phyloP scores from a whole-genome alignment of 164 flowering plant genomes.

The Tetracentron sinense region DNA sequence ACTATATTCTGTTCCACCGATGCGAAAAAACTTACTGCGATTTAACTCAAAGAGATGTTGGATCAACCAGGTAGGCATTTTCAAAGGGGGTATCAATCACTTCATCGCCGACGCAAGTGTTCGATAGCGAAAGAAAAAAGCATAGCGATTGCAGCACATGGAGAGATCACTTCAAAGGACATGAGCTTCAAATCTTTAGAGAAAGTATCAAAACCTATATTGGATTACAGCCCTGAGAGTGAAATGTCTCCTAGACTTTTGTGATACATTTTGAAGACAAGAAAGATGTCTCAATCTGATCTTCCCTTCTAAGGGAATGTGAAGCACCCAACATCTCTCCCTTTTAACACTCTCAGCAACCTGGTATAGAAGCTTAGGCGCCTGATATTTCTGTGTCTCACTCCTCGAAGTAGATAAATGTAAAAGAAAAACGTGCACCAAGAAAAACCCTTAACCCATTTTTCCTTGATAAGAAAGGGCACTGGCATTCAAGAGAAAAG shows the following conservation, averaged over 20 bases:
- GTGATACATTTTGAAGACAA: not conserved
- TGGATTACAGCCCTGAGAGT: not conserved
- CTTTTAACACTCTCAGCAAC: not conserved
- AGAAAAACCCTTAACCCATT: not conserved
- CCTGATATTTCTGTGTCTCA: not conserved
- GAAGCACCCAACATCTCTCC: not conserved
- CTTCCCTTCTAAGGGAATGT: not conserved
- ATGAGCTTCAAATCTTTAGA: not conserved
- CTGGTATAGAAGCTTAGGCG: not conserved
- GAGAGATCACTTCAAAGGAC: not conserved
- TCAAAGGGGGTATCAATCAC: conserved; percentile 26
- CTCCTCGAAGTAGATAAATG: not conserved
- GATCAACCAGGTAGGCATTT: no score
- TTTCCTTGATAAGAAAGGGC: not conserved
- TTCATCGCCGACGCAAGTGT: not conserved
- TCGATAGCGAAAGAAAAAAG: not conserved
- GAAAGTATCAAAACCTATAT: not conserved
- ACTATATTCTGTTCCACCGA: no score
- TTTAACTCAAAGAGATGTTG: no score
- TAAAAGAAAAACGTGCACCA: not conserved
- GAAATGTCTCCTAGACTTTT: not conserved
- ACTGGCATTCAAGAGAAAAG: not conserved
- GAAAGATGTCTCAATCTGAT: not conserved
- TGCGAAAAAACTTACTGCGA: no score
- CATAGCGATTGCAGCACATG: not conserved